Evolutionary conservation across 1,139 yeast genomes (phyloP), one percentile per base, ranked within the genome.

Genomic region (Scheffersomyces cryptocercus): DNA sequence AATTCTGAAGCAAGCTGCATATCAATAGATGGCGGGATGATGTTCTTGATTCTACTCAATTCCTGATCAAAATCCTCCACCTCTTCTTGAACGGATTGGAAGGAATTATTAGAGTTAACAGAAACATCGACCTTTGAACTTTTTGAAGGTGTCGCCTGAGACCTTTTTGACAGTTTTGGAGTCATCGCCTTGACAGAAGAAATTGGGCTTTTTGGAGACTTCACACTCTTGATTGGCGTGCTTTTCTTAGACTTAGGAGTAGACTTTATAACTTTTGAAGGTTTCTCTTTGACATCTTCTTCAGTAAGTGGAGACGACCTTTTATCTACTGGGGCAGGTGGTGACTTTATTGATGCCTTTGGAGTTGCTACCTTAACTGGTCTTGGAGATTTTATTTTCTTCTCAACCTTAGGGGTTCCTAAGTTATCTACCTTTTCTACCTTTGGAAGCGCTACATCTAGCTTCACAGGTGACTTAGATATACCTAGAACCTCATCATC

Each of bases 1-100:
- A 65, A 53, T 45, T 58, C 59, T 20, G 63, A 50, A 3, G 68
- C 68, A 36, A 62, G 44, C 36, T 37, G 55, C 55, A 35, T 46
- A 39, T 50, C 53, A 15, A 50, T 41, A 9, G 42, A 37, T 5
- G 39, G 26, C 10, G 30, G 35, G 13, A 32, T 37, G 38, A 37
- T 48, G 26, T 37, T 38, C 40, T 54, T 56, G 15, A 62, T 59
- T 35, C 49, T 48, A 7, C 49, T 47, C 37, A 59, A 51, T 28
- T 47, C 50, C 26, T 51, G 43, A 44, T 64, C 66, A 42, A 63
- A 67, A 46, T 58, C 54, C 8, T 45, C 46, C 6, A 53, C 51
- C 41, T 67, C 70, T 26, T 65, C 68, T 29, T 57, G 51, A 13
- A 58, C 39, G 1, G 63, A 49, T 26, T 46, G 39, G 31, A 53